A percentile compares a stretch with the other conserved stretches of the same genome.
phyloP scores from a whole-genome alignment of 306 rosid genomes.

The Rubus idaeus region DNA sequence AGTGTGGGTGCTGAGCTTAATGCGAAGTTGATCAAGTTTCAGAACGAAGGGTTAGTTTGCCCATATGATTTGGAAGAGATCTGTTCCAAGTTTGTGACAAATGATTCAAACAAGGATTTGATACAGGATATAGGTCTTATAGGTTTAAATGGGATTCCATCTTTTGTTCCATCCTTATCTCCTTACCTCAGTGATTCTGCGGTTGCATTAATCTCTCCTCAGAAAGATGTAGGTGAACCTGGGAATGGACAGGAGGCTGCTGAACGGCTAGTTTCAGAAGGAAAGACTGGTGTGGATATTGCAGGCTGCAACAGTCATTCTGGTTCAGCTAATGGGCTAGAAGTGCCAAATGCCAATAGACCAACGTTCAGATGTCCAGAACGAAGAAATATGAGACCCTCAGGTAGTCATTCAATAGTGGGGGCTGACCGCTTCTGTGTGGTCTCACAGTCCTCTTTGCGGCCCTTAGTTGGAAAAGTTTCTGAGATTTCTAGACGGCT shows the following conservation, averaged over 20 bases:
- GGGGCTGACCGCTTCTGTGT: constrained; percentile 66
- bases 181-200: constrained; percentile 56
- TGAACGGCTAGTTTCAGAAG: constrained; percentile 41
- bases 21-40: constrained; percentile 69
- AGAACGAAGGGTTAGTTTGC: constrained; percentile 57
- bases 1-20: constrained; percentile 44
- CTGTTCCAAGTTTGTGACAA: constrained; percentile 70
- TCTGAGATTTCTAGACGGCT: constrained; percentile 68
- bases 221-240: constrained; percentile 36
- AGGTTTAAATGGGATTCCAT: constrained; percentile 66
- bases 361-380: constrained; percentile 37
- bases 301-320: constrained; percentile 33
- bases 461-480: constrained; percentile 77
- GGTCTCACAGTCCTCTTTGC: constrained; percentile 77
- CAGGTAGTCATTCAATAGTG: constrained; percentile 37
- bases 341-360: constrained; percentile 36
- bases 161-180: constrained; percentile 53
- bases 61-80: constrained; percentile 73
- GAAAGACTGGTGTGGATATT: constrained; percentile 39
- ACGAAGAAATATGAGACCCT: constrained; percentile 41
- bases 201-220: constrained; percentile 32
- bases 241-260: constrained; percentile 39
- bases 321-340: constrained; percentile 38
- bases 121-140: constrained; percentile 79
- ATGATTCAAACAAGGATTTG: constrained; percentile 73